Evolutionary conservation across 2,329 filamentous ascomycete species (phyloP), one percentile per base, ranked within the genome.

Genomic region (Incumbomyces lentus): DNA sequence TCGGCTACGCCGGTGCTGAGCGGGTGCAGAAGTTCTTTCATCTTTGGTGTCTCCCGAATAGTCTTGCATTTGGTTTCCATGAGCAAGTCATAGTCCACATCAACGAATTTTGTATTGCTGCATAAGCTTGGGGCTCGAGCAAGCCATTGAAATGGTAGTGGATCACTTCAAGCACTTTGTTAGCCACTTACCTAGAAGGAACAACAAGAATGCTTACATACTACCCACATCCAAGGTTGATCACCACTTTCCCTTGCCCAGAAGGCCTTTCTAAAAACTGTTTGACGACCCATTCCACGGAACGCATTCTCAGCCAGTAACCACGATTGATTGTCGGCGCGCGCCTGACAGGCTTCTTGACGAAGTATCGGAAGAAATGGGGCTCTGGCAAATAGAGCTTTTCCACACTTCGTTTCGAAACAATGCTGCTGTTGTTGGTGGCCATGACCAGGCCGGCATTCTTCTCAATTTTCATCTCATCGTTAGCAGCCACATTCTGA

Each of bases 391-490:
- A 82, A 64, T 95, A 95, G 12, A 94, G 70, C 56, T 82, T 82
- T 61, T 95, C 88, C n/a, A 95, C 89, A 58, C 87, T 92, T 55
- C 88, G 74, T 63, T 95, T 95, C 12, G 88, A 95, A 13, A 89
- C 82, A 55, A 95, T 95, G 59, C 86, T 93, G 65, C 85, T 90
- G 61, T 81, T 89, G 62, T 95, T 95, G 48, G 88, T 95, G 78
- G 65, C 68, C 73, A 76, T 76, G 46, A 77, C 72, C 49, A 73
- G 59, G 51, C 71, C 71, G 48, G 75, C 72, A 48, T 71, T 68
- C 36, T 60, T 65, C 53, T 66, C 64, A 42, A 54, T 46, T 19
- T 51, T 46, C 13, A 57, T 49, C 31, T 54, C 50, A 37, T 55
- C 55, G 19, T 52, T 49, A 4, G 40, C 19, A 18, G 17, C 45